Evolutionary conservation across 1,139 yeast genomes (phyloP).

Genomic region (Lipomyces yarrowii): DNA sequence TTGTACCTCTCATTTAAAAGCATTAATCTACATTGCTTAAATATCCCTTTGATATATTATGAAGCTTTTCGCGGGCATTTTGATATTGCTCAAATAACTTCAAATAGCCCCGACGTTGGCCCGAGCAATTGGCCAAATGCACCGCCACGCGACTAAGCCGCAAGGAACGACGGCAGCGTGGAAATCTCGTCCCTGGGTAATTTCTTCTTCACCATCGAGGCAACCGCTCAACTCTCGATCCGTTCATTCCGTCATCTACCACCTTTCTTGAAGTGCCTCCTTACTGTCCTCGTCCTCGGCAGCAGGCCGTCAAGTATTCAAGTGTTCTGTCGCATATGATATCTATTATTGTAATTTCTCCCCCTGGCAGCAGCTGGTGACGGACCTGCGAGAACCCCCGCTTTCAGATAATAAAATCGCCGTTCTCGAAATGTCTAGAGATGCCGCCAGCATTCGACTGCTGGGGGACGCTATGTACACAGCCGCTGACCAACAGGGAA

Average conservation of each 20-base stretch:
- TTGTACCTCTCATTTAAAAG: too few relatives aligned
- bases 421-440: background rate
- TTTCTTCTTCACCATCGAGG: background rate
- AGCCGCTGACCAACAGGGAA: conserved; percentile 13
- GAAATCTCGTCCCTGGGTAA: too few relatives aligned
- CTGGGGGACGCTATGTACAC: conserved; percentile 5
- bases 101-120: too few relatives aligned
- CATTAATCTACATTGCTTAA: too few relatives aligned
- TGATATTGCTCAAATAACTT: too few relatives aligned
- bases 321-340: background rate
- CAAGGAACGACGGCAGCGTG: background rate
- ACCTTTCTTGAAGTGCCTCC: background rate
- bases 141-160: conserved; percentile 1
- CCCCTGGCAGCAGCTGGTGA: background rate
- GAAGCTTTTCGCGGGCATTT: too few relatives aligned
- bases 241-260: too few relatives aligned
- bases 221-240: background rate
- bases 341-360: background rate
- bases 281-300: background rate
- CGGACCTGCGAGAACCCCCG: background rate
- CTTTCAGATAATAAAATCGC: background rate
- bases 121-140: background rate
- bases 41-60: too few relatives aligned
- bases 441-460: background rate
- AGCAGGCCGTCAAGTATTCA: background rate